Evolutionary conservation across 2,329 filamentous ascomycete species (phyloP), one percentile per base, ranked within the genome.

Genomic region (Capronia americana): DNA sequence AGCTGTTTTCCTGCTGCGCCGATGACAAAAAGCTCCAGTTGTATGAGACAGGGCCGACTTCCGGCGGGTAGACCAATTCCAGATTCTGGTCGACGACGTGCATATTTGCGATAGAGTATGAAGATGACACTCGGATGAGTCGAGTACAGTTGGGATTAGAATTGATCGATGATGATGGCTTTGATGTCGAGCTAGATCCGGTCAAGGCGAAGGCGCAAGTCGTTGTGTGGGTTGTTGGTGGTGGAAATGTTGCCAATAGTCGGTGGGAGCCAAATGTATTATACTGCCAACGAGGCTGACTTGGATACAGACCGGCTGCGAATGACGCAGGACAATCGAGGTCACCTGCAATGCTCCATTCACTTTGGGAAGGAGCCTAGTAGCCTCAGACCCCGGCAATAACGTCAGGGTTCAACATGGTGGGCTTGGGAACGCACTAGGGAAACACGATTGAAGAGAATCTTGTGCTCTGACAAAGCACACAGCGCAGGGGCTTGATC

Each of bases 21-120:
- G 48, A 44, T n/a, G 58, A 61, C 23, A 48, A 46, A 26, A 50
- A 54, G 10, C n/a, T 23, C 58, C 58, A 61, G 58, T 26, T 32
- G 28, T 46, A 56, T n/a, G 57, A 26, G 24, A 14, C 57, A n/a
- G 41, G 24, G 41, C 10, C 50, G 41, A 53, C 30, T 38, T 38
- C 46, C 23, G 57, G 32, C 2, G 58, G 58, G 24, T 26, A 54
- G 20, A 34, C 23, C 58, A 61, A 26, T n/a, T 26, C 58, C 20
- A 54, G 20, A 48, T 38, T 51, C 30, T 50, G 44, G 2, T 59
- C 57, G 12, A 34, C 46, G 3, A 23, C 44, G n/a, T 59, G 57
- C 57, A 59, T 59, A 17, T 51, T 51, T 51, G 48, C 24, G 4
- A 51, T 24, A 2, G 48, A 51, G 8, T 26, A 23, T 28, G 17